Percentiles rank a stretch among this genome's conserved stretches.
phyloP scores from a whole-genome alignment of 1,139 yeast species.

The Diutina siamensis region DNA sequence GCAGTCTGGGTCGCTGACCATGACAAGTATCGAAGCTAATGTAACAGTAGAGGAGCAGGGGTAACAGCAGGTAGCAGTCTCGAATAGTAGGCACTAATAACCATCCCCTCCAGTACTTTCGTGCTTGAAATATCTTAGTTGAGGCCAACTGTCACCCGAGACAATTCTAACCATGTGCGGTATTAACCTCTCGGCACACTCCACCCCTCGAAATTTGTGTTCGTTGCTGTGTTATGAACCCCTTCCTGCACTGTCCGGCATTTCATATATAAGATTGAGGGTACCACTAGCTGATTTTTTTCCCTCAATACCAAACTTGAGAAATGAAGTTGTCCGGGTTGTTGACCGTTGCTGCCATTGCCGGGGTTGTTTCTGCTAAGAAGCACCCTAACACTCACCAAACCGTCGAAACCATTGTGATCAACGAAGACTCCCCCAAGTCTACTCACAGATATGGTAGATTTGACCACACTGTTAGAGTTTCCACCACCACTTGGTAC shows the following conservation, averaged over 20 bases:
- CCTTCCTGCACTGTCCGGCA: neutral
- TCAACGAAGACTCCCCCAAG: conserved; percentile 4
- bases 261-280: neutral
- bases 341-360: conserved; percentile 1
- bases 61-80: too few relatives aligned
- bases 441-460: conserved; percentile 4
- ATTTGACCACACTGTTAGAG: conserved; percentile 6
- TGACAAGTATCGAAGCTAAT: too few relatives aligned
- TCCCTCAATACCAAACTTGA: too few relatives aligned
- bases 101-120: too few relatives aligned
- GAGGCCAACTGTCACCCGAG: neutral
- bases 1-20: too few relatives aligned
- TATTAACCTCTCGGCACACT: neutral
- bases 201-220: neutral
- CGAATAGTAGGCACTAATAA: too few relatives aligned
- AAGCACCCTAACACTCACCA: neutral
- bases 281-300: too few relatives aligned
- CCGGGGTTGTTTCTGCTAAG: neutral
- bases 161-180: neutral
- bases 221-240: conserved; percentile 6
- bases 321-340: conserved; percentile 5
- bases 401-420: neutral
- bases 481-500: conserved; percentile 3
- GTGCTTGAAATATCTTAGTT: neutral
- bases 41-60: too few relatives aligned